A percentile compares a stretch with the other conserved stretches of the same genome.
Evolutionary conservation across 805 yeast species (phyloP).

Genomic region (Tanozyma kutaoensis): DNA sequence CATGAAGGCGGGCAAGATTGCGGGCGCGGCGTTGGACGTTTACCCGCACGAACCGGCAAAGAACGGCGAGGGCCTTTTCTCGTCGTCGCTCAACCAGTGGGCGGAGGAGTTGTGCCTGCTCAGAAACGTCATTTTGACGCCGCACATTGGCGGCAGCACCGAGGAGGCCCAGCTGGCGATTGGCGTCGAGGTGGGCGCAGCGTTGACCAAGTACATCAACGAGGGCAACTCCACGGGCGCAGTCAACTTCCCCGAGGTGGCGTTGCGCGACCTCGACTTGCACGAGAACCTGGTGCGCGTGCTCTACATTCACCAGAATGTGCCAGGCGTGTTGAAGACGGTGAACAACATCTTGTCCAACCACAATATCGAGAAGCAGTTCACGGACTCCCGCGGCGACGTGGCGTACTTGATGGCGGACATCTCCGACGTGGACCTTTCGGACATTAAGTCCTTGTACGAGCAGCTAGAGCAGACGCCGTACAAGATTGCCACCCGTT

Average conservation of each 20-base stretch:
- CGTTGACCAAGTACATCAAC: slow-evolving; percentile 82
- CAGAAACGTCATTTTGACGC: slow-evolving; percentile 85
- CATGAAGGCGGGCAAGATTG: slow-evolving; percentile 83
- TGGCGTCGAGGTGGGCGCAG: slow-evolving; percentile 86
- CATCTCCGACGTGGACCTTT: slow-evolving; percentile 69
- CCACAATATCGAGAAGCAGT: slow-evolving; percentile 96
- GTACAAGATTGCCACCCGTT: slow-evolving; percentile 81
- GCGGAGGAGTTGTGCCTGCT: slow-evolving; percentile 67
- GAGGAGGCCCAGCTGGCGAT: slow-evolving; percentile 98
- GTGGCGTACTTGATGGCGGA: slow-evolving; percentile 98
- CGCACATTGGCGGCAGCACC: slow-evolving; percentile 98
- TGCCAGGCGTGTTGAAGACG: slow-evolving; percentile 96
- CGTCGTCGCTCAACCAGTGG: slow-evolving; percentile 67
- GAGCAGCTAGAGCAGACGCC: slow-evolving; percentile 82
- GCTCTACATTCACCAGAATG: slow-evolving; percentile 90
- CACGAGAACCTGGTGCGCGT: slow-evolving; percentile 87
- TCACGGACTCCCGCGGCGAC: slow-evolving; percentile 92
- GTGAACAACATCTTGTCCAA: slow-evolving; percentile 91
- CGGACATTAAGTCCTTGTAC: slow-evolving; percentile 75
- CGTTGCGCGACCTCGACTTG: slow-evolving; percentile 74
- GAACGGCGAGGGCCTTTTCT: slow-evolving; percentile 78
- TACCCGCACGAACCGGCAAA: slow-evolving; percentile 96
- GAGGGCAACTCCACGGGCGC: slow-evolving; percentile 94
- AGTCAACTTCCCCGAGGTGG: slow-evolving; percentile 97
- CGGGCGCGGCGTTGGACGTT: slow-evolving; percentile 95